Evolutionary conservation across 225 moss, liverwort and hornwort species (phyloP), one percentile per base, ranked within the genome.

Genomic region (Pseudisothecium myosuroides): DNA sequence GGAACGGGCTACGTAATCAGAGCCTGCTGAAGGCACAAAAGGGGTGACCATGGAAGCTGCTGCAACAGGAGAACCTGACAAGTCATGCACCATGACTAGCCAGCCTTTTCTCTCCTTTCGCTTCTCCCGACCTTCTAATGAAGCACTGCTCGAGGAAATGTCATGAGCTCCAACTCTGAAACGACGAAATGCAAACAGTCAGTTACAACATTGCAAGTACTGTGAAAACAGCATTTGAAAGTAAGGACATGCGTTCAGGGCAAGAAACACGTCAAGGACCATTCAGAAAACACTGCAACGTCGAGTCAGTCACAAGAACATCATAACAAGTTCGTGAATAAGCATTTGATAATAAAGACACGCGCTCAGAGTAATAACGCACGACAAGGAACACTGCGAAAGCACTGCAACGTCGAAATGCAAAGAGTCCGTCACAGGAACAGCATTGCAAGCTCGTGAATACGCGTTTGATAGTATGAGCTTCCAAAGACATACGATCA

Each of bases 21-120:
- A 94, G 31, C 97, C 97, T 32, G 96, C 91, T 21, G 95, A 95
- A 8, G 97, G 96, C 26, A 97, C 97, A 23, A 97, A 97, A 6
- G 97, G 97, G 3, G 96, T 97, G 9, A 97, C 92, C 97, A 97
- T 97, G 12, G 97, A 96, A 5, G 97, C 97, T 9, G 96, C 96
- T 16, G 96, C 97, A 12, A 97, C 95, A 34, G 95, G 94, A 4
- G 95, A 95, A 71, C 97, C 96, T 13, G 96, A 97, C 62, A 96
- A 83, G 89, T 97, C 96, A 64, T 97, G 96, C 77, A 97, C 95
- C 94, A 95, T 96, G 16, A 95, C 95, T 6, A 96, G 85, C 97
- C 97, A 97, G 34, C 97, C 97, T 58, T 96, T 97, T 18, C 97
- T 90, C 91, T 97, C 96, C 82, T 93, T 94, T 58, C 94, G 92